Evolutionary conservation across 106 monocot genomes (phyloP).

Genomic region (Xerophyta viscosa): DNA sequence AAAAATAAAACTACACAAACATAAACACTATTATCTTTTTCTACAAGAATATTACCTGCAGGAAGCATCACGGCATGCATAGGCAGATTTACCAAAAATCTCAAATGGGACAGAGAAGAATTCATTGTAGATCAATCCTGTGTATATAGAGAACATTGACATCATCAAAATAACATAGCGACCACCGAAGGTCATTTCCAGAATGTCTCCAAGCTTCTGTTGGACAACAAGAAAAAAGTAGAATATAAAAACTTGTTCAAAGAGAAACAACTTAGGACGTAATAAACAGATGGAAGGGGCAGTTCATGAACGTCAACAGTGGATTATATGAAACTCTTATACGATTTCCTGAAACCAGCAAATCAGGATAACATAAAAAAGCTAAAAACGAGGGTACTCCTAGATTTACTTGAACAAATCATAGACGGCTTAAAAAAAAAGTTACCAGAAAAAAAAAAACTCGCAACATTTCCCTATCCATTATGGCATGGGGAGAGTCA

Average conservation of each 20-base stretch:
- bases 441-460: too few species aligned
- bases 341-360: too few species aligned
- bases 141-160: slow-evolving; percentile 93
- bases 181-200: slow-evolving; percentile 96
- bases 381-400: too few species aligned
- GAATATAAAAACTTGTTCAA: background rate
- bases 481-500: too few species aligned
- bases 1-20: background rate
- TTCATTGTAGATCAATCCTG: slow-evolving; percentile 95
- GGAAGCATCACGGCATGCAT: slow-evolving; percentile 87
- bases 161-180: slow-evolving; percentile 96
- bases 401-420: too few species aligned
- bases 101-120: slow-evolving; percentile 96
- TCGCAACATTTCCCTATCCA: too few species aligned
- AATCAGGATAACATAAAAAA: too few species aligned
- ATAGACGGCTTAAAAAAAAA: too few species aligned
- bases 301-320: too few species aligned
- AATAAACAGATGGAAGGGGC: too few species aligned
- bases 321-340: too few species aligned
- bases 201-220: slow-evolving; percentile 97
- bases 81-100: slow-evolving; percentile 89
- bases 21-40: too few species aligned
- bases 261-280: background rate
- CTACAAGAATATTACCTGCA: slow-evolving; percentile 49
- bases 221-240: slow-evolving; percentile 6